A percentile compares a stretch with the other conserved stretches of the same genome.
Conservation (phyloP, 2,329 filamentous ascomycete genomes). For the Penicillium sp. region DNA sequence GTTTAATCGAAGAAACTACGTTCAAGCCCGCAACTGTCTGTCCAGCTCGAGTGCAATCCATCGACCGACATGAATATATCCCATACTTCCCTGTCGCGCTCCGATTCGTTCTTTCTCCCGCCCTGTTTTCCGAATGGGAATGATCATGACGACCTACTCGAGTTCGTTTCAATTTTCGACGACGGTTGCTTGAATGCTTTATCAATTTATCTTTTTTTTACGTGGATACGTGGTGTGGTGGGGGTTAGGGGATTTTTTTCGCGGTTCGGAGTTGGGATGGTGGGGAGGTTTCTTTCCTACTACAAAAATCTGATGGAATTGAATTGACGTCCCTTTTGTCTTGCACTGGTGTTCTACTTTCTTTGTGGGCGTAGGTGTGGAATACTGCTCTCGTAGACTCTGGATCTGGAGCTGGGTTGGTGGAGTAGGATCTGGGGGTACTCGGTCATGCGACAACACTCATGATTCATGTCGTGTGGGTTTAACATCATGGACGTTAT, state of each 20-base stretch:
- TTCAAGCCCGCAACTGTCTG: conserved; percentile 26
- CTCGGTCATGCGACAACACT: too few relatives aligned
- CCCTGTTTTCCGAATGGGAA: neutral
- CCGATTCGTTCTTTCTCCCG: conserved; percentile 4
- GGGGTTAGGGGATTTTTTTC: neutral
- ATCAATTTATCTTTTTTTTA: neutral
- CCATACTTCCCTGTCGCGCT: neutral
- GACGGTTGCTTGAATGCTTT: neutral
- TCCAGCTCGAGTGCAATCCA: neutral
- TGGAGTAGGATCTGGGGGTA: neutral
- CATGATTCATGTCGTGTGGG: too few relatives aligned
- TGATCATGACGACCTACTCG: conserved; percentile 9
- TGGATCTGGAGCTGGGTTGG: neutral
- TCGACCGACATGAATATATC: neutral
- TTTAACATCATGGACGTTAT: too few relatives aligned
- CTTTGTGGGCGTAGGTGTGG: neutral
- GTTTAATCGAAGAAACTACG: conserved; percentile 32
- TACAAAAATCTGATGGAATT: conserved; percentile 37
- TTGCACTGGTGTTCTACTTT: conserved; percentile 12
- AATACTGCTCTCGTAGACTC: neutral
- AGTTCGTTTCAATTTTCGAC: neutral
- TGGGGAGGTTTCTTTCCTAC: conserved; percentile 29
- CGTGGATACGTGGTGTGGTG: conserved; percentile 15
- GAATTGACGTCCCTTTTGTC: conserved; percentile 35
- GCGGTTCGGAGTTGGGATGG: conserved; percentile 22